Evolutionary conservation across 805 yeast species (phyloP).

Genomic region (Scheffersomyces lignosus): DNA sequence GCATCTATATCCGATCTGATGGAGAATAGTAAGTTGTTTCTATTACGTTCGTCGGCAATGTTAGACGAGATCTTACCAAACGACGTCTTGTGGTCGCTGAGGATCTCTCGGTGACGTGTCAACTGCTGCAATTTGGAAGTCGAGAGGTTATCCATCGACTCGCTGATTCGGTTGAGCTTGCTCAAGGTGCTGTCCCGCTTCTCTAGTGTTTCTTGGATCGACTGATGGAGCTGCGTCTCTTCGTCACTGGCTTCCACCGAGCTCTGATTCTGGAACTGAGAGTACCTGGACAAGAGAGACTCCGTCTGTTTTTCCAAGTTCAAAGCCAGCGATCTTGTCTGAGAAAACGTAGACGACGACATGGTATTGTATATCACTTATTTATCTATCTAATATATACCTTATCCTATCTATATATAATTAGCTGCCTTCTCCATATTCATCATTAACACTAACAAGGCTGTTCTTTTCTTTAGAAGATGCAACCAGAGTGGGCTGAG

Average conservation of each 20-base stretch:
- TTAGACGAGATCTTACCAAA: slow-evolving; percentile 57
- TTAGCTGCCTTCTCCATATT: too few species aligned
- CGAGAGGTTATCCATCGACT: slow-evolving; percentile 53
- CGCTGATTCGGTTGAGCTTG: slow-evolving; percentile 53
- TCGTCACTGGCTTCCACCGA: slow-evolving; percentile 22
- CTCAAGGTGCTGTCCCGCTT: slow-evolving; percentile 54
- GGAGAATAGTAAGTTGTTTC: slow-evolving; percentile 68
- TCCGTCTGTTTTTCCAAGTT: slow-evolving; percentile 74
- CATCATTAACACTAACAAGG: too few species aligned
- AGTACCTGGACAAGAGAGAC: slow-evolving; percentile 42
- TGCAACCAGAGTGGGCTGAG: too few species aligned
- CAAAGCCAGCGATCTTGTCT: slow-evolving; percentile 66
- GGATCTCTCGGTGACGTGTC: slow-evolving; percentile 74
- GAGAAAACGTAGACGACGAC: slow-evolving; percentile 55
- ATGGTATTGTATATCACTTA: too few species aligned
- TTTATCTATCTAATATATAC: too few species aligned
- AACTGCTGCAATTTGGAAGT: slow-evolving; percentile 79
- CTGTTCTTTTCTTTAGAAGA: too few species aligned
- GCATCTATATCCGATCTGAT: slow-evolving; percentile 80
- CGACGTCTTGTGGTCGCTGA: slow-evolving; percentile 67
- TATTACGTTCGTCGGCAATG: slow-evolving; percentile 72
- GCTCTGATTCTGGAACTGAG: slow-evolving; percentile 24
- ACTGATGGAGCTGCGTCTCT: slow-evolving; percentile 20
- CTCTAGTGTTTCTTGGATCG: slow-evolving; percentile 25
- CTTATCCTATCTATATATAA: too few species aligned